Base-by-base conservation (phyloP, 345 rosid species). In the Arabidopsis thaliana region DNA sequence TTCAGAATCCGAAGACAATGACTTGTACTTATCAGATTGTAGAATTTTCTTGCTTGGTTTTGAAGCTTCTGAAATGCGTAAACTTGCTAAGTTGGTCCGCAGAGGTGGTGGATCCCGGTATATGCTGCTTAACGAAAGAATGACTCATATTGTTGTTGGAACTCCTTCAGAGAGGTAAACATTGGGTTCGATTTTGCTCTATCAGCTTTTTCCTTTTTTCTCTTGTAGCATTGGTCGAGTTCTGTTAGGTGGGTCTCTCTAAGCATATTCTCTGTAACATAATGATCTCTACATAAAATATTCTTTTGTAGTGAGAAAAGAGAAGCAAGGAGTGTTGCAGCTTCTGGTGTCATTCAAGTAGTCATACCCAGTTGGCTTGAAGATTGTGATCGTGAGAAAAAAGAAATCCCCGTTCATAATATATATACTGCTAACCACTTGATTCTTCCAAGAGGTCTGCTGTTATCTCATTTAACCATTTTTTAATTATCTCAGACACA, bases 111-210 rank as follows among this genome's bases (percentile, higher is more conserved):
- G 87, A 52, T 92, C 97, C 8, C 90, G 94, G 62, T 90, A 85
- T 83, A 71, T 85, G 71, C 76, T 81, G 23, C 71, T 79, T 52
- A 82, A 81, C 67, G 95, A 89, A 64, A 87, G 84, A 80, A 85
- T 95, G 85, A 95, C 99, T 13, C 99, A 95, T 50, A 85, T 95
- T 48, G 69, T 95, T 66, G 89, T 92, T 70, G 97, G 97, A 80
- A 79, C 83, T 79, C 97, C 91, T 53, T 86, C 99, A 60, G 99
- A 95, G 79, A 73, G 69, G 99, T 92, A 86, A 90, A 85, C 74
- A n/a, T 16, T 16, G 20, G 20, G 20, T 16, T 16, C 20, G 20
- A 58, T 30, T 49, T 61, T 49, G 33, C 51, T n/a, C 46, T 66
- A 14, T 50, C 8, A 22, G 20, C n/a, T 71, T 38, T 40, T 50